These are phyloP conservation scores for Ophiocordyceps camponoti-rufipedis DNA, from an alignment of 2,329 filamentous ascomycete species.

Conservation along the genomic window DNA sequence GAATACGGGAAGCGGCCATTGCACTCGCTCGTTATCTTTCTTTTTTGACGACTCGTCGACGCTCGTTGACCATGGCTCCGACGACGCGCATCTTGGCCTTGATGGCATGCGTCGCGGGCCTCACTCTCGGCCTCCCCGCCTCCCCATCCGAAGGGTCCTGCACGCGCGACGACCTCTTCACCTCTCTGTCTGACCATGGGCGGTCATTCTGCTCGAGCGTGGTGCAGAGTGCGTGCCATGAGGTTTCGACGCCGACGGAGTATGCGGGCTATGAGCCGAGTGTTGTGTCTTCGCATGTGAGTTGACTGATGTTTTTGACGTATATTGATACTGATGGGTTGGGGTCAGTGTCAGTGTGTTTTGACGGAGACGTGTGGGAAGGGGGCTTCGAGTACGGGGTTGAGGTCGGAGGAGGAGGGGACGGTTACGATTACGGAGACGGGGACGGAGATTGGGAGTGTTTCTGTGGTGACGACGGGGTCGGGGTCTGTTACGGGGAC, in stretches of 20 bases:
- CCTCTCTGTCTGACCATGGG: constrained; percentile 10
- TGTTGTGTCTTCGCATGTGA: constrained; percentile 14
- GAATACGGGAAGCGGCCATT: no score
- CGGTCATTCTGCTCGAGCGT: constrained; percentile 12
- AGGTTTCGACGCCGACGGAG: constrained; percentile 9
- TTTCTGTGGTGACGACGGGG: not conserved
- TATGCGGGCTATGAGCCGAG: constrained; percentile 11
- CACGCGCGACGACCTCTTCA: constrained; percentile 12
- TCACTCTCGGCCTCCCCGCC: constrained; percentile 2
- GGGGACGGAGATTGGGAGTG: not conserved
- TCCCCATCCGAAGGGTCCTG: constrained; percentile 5
- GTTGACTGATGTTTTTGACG: no score
- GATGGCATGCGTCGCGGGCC: not conserved
- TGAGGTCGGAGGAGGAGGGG: not conserved
- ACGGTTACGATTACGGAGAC: not conserved
- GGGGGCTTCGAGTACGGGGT: not conserved
- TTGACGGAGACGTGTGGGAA: constrained; percentile 3
- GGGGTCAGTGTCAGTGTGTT: constrained; percentile 11
- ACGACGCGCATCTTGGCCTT: not conserved
- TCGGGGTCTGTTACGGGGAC: not conserved
- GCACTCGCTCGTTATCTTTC: no score
- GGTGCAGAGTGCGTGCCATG: constrained; percentile 6
- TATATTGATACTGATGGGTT: no score
- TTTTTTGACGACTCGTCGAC: no score
- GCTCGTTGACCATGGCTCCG: no score